Base-by-base conservation (phyloP, 2,329 filamentous ascomycete species). In the Claviceps fusiformis region DNA sequence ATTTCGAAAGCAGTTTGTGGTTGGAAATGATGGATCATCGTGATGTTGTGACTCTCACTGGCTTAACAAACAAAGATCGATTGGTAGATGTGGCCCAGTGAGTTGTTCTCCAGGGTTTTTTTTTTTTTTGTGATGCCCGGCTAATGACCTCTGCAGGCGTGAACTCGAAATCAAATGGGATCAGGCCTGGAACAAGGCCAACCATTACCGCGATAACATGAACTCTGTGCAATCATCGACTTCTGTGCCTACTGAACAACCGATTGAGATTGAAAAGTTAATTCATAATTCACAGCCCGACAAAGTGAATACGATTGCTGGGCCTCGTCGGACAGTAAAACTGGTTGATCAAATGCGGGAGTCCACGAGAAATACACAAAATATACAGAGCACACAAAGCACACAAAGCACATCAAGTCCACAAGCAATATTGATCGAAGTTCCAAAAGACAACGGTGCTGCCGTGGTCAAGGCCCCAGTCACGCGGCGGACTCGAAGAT, bases 401-500 rank as follows among this genome's bases (percentile, higher is more conserved):
- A 24, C 24, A 24, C 24, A 24, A 24, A 24, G 24, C 24, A 24
- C 24, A 24, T 24, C 24, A 24, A 24, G 24, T 24, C 24, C 24
- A 24, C 52, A 43, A 49, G 44, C 17, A 15, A 17, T 27, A n/a
- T 17, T 49, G 10, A 24, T 15, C 9, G n/a, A 39, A 2, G n/a
- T 10, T 15, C 31, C n/a, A 15, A 46, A 52, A 19, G 29, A 24
- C n/a, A 53, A 51, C 6, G 24, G 37, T 15, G 13, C 24, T 3
- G 6, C n/a, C 3, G 48, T 41, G 45, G 45, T 51, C 19, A 51
- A 48, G 43, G 50, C 54, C 51, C 56, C 59, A 10, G 54, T 53
- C 43, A 62, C 61, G 6, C 62, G 67, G 24, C 62, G 61, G 33
- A 66, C 62, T 24, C 63, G 61, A 51, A 62, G 55, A 17, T 54